Evolutionary conservation across 2,329 filamentous ascomycete species (phyloP), one percentile per base, ranked within the genome.

Genomic region (Penicillium digitatum): DNA sequence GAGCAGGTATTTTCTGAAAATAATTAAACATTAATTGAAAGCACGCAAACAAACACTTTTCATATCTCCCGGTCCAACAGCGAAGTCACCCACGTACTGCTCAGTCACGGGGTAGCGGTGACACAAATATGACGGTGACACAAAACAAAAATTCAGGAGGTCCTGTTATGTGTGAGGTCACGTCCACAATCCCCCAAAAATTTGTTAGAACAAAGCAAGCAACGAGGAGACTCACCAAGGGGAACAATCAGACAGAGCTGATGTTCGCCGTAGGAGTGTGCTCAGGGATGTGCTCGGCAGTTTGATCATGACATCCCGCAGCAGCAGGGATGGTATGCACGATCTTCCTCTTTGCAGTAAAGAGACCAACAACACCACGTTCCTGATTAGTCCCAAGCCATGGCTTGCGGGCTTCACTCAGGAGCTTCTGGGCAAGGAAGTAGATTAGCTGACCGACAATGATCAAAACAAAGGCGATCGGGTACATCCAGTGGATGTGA

Each of bases 401-500:
- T 18, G 94, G 94, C 82, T 99, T 99, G 79, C 87, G 85, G 50
- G 88, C 86, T 74, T 97, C 94, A 31, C 91, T 93, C 48, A 96
- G 76, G 54, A 89, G 82, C 69, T 85, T 87, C 54, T 91, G 90
- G 0, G 88, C 86, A 34, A 95, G 76, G 73, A 96, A 97, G 75
- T 99, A 99, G 43, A 90, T 81, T 46, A 92, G 79, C 65, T 96
- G 83, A 1, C 94, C 93, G 27, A 92, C 51, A 62, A 99, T 85
- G 72, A 99, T 97, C 63, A 92, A 80, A 10, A 95, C 89, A 72
- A 99, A 99, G 12, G 94, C 93, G 69, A 96, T 89, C 5, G 94
- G 93, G 75, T 99, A 99, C 76, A 96, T 81, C 80, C 84, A 96
- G 76, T 96, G 89, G 55, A 99, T 84, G 38, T 75, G 75, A 65